These are phyloP conservation scores for Melastoma malabathricum DNA, from an alignment of 345 rosid species.

Conservation along the genomic window DNA sequence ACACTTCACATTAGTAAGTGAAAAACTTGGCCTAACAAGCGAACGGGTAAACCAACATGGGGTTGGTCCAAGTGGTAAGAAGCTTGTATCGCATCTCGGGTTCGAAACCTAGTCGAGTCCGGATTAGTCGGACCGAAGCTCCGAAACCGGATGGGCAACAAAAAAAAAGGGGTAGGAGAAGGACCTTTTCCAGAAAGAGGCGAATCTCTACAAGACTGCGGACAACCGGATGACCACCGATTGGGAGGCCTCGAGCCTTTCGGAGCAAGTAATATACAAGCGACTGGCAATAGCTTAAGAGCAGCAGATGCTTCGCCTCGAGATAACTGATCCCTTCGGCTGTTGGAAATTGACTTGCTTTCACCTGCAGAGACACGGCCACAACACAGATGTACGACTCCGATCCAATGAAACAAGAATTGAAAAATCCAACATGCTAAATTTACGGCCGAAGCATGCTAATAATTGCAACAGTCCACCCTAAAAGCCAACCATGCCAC, in stretches of 20 bases:
- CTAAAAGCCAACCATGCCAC: not conserved
- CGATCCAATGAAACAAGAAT: no score
- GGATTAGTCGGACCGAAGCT: no score
- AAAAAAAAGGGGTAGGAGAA: not conserved
- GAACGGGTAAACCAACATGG: no score
- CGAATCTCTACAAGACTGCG: constrained; percentile 79
- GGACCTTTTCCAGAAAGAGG: constrained; percentile 80
- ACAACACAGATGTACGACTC: no score
- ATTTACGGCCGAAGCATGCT: not conserved
- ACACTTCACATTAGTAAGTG: not conserved
- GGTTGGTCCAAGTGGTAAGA: no score
- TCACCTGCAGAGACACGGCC: constrained; percentile 33
- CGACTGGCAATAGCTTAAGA: constrained; percentile 71
- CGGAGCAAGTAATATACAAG: constrained; percentile 66
- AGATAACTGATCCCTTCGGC: constrained; percentile 83
- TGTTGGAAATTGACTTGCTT: constrained; percentile 51
- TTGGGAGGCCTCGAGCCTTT: constrained; percentile 70
- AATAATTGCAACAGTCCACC: not conserved
- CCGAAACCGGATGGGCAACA: no score
- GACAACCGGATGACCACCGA: constrained; percentile 69
- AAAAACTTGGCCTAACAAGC: not conserved
- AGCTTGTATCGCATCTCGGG: no score
- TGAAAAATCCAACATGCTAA: not conserved
- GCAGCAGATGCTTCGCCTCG: constrained; percentile 76
- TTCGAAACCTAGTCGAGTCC: no score